Percentiles rank a stretch among this genome's conserved stretches.
phyloP scores from a whole-genome alignment of 2,329 filamentous ascomycete genomes.

The Fusarium sacchari region DNA sequence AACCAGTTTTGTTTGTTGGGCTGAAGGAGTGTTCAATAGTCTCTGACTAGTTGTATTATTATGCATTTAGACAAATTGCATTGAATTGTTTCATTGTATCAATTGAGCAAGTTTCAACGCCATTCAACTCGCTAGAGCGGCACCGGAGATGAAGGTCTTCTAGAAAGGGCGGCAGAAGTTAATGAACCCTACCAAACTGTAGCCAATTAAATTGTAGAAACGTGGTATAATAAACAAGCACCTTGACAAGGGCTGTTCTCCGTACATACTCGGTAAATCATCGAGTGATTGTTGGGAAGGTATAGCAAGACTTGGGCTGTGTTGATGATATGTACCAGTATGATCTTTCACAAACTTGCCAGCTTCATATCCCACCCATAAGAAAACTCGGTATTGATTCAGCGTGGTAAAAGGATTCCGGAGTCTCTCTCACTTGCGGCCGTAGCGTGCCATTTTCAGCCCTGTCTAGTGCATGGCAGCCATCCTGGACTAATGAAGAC shows the following conservation, averaged over 20 bases:
- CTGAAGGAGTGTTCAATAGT: background rate
- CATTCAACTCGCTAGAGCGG: constrained; percentile 2
- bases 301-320: background rate
- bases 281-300: background rate
- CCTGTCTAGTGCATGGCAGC: constrained; percentile 30
- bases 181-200: background rate
- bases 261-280: background rate
- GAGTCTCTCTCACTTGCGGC: background rate
- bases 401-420: background rate
- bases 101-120: constrained; percentile 6
- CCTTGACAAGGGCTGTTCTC: constrained; percentile 3
- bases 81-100: background rate
- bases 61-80: background rate
- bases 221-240: constrained; percentile 2
- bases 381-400: background rate
- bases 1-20: background rate
- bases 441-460: constrained; percentile 28
- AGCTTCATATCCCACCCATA: background rate
- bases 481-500: constrained; percentile 4
- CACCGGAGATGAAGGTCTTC: constrained; percentile 40
- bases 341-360: background rate
- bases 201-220: constrained; percentile 27
- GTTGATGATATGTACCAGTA: background rate
- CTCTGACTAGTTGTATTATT: background rate
- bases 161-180: constrained; percentile 41